These are phyloP conservation scores for Colletotrichum paranaense DNA, from an alignment of 2,329 filamentous ascomycete species.

Conservation along the genomic window DNA sequence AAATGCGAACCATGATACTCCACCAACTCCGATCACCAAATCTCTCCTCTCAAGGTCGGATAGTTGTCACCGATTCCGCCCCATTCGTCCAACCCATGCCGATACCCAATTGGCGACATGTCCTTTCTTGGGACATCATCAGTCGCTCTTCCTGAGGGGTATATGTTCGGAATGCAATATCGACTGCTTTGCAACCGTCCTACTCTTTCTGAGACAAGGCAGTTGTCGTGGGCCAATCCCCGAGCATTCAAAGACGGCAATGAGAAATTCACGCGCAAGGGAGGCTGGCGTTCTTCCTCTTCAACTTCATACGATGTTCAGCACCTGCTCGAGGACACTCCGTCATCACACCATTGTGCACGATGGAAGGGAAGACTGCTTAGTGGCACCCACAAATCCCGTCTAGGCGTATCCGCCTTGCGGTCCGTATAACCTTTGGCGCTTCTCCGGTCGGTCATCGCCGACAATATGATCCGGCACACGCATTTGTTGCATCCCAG, in stretches of 20 bases:
- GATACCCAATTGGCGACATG: constrained; percentile 18
- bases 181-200: background rate
- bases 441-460: constrained; percentile 62
- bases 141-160: constrained; percentile 16
- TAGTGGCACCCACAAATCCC: too few relatives aligned
- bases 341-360: background rate
- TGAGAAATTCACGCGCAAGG: background rate
- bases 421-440: constrained; percentile 61
- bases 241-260: background rate
- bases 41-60: background rate
- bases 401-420: constrained; percentile 53
- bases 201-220: background rate
- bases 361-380: background rate
- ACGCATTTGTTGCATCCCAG: constrained; percentile 44
- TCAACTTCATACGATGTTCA: background rate
- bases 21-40: constrained; percentile 24
- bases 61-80: background rate
- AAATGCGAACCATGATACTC: constrained; percentile 13
- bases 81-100: constrained; percentile 14
- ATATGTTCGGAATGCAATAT: background rate
- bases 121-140: constrained; percentile 27
- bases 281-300: too few relatives aligned
- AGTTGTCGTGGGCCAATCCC: background rate
- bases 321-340: background rate
- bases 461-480: constrained; percentile 46